phyloP scores from a whole-genome alignment of 192 early-diverging fungal genomes.

The Radiomyces spectabilis region DNA sequence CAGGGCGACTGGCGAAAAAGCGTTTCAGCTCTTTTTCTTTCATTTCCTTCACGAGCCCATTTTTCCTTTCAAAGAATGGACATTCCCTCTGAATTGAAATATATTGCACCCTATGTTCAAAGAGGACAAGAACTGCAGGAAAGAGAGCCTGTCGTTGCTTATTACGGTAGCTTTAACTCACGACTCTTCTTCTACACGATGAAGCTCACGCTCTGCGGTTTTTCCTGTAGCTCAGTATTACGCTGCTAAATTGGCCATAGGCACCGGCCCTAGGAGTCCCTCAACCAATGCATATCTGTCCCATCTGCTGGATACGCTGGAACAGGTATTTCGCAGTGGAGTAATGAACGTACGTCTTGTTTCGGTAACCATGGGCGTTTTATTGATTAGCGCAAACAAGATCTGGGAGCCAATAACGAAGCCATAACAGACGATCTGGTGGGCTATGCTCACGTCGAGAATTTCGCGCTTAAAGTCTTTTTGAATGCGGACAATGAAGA shows the following conservation, averaged over 20 bases:
- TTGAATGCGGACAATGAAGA: constrained; percentile 89
- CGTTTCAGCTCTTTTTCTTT: constrained; percentile 4
- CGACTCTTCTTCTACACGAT: not conserved
- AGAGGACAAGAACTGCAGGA: constrained; percentile 69
- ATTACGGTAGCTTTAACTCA: constrained; percentile 71
- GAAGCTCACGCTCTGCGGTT: not conserved
- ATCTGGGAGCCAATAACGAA: constrained; percentile 46
- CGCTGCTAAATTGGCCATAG: constrained; percentile 74
- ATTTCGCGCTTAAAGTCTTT: constrained; percentile 88
- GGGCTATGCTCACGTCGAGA: constrained; percentile 76
- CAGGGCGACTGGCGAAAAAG: not conserved
- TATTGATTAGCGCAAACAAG: constrained; percentile 59
- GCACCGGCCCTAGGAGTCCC: constrained; percentile 41
- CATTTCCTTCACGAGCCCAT: not conserved
- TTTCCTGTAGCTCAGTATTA: constrained; percentile 61
- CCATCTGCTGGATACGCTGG: constrained; percentile 70
- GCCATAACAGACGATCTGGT: constrained; percentile 69
- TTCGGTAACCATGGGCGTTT: not conserved
- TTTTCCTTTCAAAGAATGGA: constrained; percentile 4
- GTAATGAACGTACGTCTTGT: too few relatives aligned
- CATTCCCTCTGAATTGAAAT: constrained; percentile 56
- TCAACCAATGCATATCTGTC: constrained; percentile 56
- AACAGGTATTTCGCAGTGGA: too few relatives aligned
- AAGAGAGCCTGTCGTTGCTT: constrained; percentile 84
- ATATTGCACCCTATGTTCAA: constrained; percentile 73